Percentiles rank a stretch among this genome's conserved stretches.
These are phyloP conservation scores for Fusarium nematophilum DNA, from an alignment of 2,329 filamentous ascomycete genomes.

Conservation along the genomic window DNA sequence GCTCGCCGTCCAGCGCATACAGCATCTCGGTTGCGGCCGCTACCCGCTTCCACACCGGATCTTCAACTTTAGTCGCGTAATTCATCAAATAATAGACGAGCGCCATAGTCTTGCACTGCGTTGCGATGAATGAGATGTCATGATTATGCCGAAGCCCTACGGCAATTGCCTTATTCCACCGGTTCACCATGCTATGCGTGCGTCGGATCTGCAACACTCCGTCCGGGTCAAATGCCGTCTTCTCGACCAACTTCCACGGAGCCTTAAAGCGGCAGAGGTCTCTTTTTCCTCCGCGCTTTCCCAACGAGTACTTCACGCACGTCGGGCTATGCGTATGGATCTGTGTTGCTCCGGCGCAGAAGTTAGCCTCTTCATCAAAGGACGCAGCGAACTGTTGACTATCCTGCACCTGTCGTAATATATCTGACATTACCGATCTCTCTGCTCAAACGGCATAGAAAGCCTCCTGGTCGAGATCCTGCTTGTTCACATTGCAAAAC, in stretches of 20 bases:
- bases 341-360: not conserved
- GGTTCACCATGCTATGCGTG: too few species aligned
- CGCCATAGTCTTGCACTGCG: too few species aligned
- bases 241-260: conserved; percentile 2
- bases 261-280: conserved; percentile 4
- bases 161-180: too few species aligned
- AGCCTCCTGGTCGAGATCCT: conserved; percentile 5
- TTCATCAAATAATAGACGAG: too few species aligned
- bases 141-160: too few species aligned
- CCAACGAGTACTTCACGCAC: conserved; percentile 3
- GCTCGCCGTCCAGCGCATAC: not conserved
- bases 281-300: not conserved
- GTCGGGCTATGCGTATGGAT: conserved; percentile 12
- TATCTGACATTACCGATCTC: conserved; percentile 1
- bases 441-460: not conserved
- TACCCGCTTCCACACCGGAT: conserved; percentile 1
- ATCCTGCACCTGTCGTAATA: not conserved
- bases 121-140: too few species aligned
- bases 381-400: not conserved
- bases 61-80: too few species aligned
- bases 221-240: not conserved
- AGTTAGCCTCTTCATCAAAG: conserved; percentile 11
- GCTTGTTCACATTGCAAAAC: too few species aligned
- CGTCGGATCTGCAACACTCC: not conserved
- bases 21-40: not conserved